Evolutionary conservation across 495 filamentous ascomycete genomes (phyloP), one percentile per base, ranked within the genome.

Genomic region (Penicillium maclennaniae): DNA sequence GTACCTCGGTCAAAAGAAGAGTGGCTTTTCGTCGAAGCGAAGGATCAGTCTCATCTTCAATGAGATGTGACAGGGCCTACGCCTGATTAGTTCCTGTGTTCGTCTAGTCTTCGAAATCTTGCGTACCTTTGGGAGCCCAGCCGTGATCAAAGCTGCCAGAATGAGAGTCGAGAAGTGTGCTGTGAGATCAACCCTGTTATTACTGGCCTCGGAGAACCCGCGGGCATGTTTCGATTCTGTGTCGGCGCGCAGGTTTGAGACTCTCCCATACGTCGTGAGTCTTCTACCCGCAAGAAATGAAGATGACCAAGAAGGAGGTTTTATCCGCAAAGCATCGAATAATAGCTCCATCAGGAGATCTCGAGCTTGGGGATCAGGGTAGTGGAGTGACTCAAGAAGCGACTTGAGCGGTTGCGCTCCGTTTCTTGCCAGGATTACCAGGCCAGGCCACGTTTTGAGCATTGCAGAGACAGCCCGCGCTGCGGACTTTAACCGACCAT

Each of bases 161-260:
- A 96, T 73, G n/a, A 96, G 78, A 8, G 93, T 87, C 2, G 90
- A 95, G 63, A 92, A 97, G 68, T 98, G 95, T 44, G 93, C 87
- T 7, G 95, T 84, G 38, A 98, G 83, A 62, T 88, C 92, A 56
- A 92, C 87, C 50, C 86, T 84, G 47, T 81, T 82, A 9, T 74
- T 76, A 28, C 85, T 83, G 26, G 86, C 83, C 41, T 90, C 88
- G 25, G 76, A 66, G 25, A 74, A 69, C 3, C 57, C 52, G 40
- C 62, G 77, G 47, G 59, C 49, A 44, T 67, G 54, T 58, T 74
- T 67, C 15, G 71, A 59, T 17, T 84, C 81, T 2, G 74, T 55
- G 51, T 87, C 83, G 2, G 84, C 73, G 53, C 87, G 89, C n/a
- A 97, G 76, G 59, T 92, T 96, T 8, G 90, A 81, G 28, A 97